These are phyloP conservation scores for Saccharomyces hybrid DNA, from an alignment of 1,139 yeast species.

Conservation along the genomic window DNA sequence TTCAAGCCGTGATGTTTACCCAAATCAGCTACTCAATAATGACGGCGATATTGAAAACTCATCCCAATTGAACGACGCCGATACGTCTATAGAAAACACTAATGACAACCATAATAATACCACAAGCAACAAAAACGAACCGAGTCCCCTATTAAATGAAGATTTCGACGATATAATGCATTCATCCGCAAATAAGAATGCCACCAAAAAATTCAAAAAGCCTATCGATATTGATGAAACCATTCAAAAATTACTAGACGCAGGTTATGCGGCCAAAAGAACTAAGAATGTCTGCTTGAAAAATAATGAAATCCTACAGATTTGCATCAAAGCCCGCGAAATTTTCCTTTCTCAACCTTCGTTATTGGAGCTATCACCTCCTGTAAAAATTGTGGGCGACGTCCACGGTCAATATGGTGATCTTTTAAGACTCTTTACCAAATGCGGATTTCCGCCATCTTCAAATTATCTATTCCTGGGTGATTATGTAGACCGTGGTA, in stretches of 20 bases:
- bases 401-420: constrained; percentile 96
- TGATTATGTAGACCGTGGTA: constrained; percentile 95
- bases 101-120: not conserved
- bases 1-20: not conserved
- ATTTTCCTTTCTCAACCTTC: constrained; percentile 85
- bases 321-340: constrained; percentile 83
- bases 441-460: constrained; percentile 97
- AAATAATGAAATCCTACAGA: constrained; percentile 74
- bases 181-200: not conserved
- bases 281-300: constrained; percentile 84
- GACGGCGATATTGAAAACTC: constrained; percentile 3
- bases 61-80: constrained; percentile 6
- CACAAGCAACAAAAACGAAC: not conserved
- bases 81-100: constrained; percentile 8
- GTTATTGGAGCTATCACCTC: constrained; percentile 79
- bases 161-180: constrained; percentile 1
- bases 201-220: constrained; percentile 24
- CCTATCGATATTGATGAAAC: constrained; percentile 76
- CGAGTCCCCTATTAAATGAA: not conserved
- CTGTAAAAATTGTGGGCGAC: constrained; percentile 95
- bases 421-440: constrained; percentile 79
- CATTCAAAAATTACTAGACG: constrained; percentile 83
- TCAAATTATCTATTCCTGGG: constrained; percentile 88
- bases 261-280: constrained; percentile 90
- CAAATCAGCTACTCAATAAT: not conserved